Evolutionary conservation across 2,329 filamentous ascomycete species (phyloP).

Genomic region (Colletotrichum sp.): DNA sequence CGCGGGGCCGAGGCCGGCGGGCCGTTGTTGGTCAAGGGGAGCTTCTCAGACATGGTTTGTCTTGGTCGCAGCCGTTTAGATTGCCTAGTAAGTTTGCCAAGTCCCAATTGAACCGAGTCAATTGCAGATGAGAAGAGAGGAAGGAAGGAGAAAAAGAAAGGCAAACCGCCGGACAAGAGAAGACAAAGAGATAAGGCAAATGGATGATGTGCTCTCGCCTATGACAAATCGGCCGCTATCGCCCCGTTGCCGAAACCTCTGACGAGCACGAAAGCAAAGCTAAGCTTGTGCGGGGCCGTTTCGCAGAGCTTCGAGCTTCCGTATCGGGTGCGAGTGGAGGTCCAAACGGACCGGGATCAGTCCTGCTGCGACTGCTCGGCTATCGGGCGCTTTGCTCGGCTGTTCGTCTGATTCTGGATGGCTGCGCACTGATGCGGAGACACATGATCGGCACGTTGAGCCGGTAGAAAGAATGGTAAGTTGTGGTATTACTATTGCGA

Average conservation of each 20-base stretch:
- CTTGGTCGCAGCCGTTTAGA: not conserved
- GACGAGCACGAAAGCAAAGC: not conserved
- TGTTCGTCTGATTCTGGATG: conserved; percentile 6
- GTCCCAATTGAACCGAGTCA: not conserved
- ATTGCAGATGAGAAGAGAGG: not conserved
- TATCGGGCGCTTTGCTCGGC: conserved; percentile 6
- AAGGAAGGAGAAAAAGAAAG: not conserved
- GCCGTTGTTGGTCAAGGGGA: not conserved
- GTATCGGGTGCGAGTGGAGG: not conserved
- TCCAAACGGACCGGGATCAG: not conserved
- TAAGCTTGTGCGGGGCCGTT: not conserved
- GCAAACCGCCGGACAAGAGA: not conserved
- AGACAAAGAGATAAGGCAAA: not conserved
- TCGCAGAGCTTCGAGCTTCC: conserved; percentile 3
- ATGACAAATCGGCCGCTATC: conserved; percentile 19
- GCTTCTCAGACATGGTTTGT: conserved; percentile 14
- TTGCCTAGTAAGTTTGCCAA: not conserved
- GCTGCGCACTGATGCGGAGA: not conserved
- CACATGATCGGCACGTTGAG: not conserved
- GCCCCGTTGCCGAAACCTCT: not conserved
- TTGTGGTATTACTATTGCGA: not conserved
- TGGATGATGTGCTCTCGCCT: conserved; percentile 2
- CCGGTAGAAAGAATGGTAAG: too few relatives aligned
- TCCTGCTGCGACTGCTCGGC: conserved; percentile 14
- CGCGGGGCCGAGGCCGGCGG: not conserved